Evolutionary conservation across 805 yeast species (phyloP).

Genomic region (Ogataea angusta): DNA sequence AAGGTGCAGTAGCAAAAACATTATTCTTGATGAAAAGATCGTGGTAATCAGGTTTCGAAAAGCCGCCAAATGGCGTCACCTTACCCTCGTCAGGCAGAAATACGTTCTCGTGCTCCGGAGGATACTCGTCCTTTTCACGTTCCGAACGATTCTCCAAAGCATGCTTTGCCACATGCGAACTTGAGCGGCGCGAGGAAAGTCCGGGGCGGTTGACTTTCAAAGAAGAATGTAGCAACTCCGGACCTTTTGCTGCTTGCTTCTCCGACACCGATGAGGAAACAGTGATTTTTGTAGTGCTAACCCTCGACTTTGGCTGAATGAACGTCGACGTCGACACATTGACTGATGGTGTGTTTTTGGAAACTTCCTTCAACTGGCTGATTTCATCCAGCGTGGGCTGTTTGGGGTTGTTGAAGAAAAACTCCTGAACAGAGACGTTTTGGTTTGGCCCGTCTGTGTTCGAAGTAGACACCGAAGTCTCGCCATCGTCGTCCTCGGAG

Average conservation of each 20-base stretch:
- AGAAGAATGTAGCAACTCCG: conserved; percentile 22
- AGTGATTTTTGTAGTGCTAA: conserved; percentile 3
- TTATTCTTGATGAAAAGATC: conserved; percentile 43
- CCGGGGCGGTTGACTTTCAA: conserved; percentile 19
- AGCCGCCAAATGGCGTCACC: conserved; percentile 70
- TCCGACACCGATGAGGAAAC: conserved; percentile 22
- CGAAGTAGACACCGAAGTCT: conserved; percentile 13
- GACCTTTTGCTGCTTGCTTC: conserved; percentile 3
- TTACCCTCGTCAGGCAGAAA: conserved; percentile 25
- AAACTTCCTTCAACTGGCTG: conserved; percentile 10
- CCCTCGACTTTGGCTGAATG: conserved; percentile 26
- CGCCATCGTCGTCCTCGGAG: conserved; percentile 17
- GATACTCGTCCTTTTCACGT: background rate
- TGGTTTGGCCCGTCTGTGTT: conserved; percentile 12
- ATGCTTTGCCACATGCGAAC: conserved; percentile 3
- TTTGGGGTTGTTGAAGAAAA: conserved; percentile 41
- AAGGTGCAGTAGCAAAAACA: conserved; percentile 58
- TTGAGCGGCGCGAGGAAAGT: conserved; percentile 14
- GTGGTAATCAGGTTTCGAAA: conserved; percentile 57
- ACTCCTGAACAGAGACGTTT: conserved; percentile 49
- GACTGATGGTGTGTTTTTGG: background rate
- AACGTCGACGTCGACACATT: conserved; percentile 16
- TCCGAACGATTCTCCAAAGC: conserved; percentile 1
- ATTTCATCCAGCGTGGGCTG: conserved; percentile 13
- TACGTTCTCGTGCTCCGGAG: conserved; percentile 1